phyloP scores from a whole-genome alignment of 2,329 filamentous ascomycete species.

The Colletotrichum viniferum region DNA sequence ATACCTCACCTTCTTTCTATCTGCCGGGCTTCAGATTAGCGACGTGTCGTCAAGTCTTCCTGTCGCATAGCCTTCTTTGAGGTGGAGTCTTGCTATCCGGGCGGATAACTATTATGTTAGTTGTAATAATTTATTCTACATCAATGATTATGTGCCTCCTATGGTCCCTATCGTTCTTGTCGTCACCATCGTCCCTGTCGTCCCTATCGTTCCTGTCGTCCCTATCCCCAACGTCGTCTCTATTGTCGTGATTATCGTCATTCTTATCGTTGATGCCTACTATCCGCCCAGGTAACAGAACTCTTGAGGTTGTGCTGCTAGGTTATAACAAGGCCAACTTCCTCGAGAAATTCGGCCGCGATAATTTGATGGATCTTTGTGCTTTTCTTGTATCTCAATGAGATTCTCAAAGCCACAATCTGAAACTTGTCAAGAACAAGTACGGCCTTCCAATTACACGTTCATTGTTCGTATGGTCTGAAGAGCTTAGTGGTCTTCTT shows the following conservation, averaged over 20 bases:
- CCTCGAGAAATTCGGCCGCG: neutral
- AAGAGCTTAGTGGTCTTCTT: neutral
- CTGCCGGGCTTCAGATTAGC: neutral
- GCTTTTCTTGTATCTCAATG: neutral
- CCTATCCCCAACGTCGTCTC: too few species aligned
- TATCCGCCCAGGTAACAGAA: too few species aligned
- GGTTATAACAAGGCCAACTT: neutral
- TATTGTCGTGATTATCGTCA: too few species aligned
- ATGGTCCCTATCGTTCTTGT: too few species aligned
- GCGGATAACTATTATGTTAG: too few species aligned
- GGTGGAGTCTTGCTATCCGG: too few species aligned
- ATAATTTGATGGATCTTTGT: neutral
- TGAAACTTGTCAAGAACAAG: neutral
- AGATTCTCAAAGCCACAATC: neutral
- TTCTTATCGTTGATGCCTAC: too few species aligned
- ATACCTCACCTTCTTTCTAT: neutral
- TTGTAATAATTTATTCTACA: too few species aligned
- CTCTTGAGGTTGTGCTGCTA: neutral
- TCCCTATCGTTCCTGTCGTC: too few species aligned
- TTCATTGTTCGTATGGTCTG: neutral
- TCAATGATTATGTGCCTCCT: too few species aligned
- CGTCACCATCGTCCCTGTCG: too few species aligned
- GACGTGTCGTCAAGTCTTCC: neutral
- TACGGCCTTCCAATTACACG: neutral
- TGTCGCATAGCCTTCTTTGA: neutral